Conservation (phyloP, 805 yeast genomes). For the Wickerhamiella azymoides region DNA sequence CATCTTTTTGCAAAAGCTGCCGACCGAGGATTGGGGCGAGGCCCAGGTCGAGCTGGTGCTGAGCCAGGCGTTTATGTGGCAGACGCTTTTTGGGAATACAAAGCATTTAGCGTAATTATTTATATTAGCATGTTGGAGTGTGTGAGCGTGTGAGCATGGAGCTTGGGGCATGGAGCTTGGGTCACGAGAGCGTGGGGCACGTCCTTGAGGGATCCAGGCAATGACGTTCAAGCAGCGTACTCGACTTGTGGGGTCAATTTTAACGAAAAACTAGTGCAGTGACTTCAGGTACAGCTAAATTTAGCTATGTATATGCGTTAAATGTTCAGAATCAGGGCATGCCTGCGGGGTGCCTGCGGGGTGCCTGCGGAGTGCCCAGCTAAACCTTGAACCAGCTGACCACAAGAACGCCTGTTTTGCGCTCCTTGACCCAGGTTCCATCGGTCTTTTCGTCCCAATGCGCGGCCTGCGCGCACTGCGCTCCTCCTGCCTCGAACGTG, state of each 20-base stretch:
- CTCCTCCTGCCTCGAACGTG: slow-evolving; percentile 12
- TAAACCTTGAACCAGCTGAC: slow-evolving; percentile 14
- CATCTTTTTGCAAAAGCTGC: slow-evolving; percentile 80
- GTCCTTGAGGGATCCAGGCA: no score
- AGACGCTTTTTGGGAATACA: slow-evolving; percentile 78
- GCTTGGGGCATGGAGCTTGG: no score
- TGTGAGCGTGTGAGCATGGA: no score
- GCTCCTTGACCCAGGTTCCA: slow-evolving; percentile 16
- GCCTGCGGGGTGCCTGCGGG: no score
- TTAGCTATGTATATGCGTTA: no score
- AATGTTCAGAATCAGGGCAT: no score
- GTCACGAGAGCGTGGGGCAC: no score
- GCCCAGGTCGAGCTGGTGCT: slow-evolving; percentile 81
- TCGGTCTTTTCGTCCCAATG: slow-evolving; percentile 20
- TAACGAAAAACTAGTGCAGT: no score
- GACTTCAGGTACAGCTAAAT: no score
- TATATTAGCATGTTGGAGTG: not conserved
- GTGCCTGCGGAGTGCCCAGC: no score
- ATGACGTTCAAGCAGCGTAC: no score
- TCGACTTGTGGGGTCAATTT: no score
- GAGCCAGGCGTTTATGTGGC: slow-evolving; percentile 97
- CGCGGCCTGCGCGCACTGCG: slow-evolving; percentile 16
- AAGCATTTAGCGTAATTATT: not conserved
- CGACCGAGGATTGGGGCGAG: slow-evolving; percentile 74
- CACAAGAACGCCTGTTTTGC: slow-evolving; percentile 10